Evolutionary conservation across 352 stramenopile genomes (phyloP), one percentile per base, ranked within the genome.

Genomic region (Phytophthora pistaciae): DNA sequence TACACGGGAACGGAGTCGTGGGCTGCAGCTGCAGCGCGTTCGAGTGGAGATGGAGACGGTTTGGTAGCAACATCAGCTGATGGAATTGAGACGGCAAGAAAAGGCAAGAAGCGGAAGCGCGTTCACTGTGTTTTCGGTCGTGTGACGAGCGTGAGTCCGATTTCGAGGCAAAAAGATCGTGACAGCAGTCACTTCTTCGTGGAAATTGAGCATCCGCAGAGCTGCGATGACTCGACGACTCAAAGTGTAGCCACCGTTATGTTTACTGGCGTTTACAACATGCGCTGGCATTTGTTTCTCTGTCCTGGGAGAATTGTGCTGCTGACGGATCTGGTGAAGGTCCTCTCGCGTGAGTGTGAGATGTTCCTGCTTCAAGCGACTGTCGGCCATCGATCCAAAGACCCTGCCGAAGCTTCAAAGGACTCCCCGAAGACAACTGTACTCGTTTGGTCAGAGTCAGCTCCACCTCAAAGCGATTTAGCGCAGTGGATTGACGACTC

Each of bases 321-420:
- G 5, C 1, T 92, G 14, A 90, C 87, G 7, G 82, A 94, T 72
- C 33, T 92, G 16, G 74, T 88, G 21, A 93, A 92, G 56, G 78
- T 94, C 0, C 80, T 80, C 58, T 90, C 84, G 14, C 70, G 80
- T 59, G 85, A 93, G 42, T 87, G 83, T 63, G 74, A 74, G 0
- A 72, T 88, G 49, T 90, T 91, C 64, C 69, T 94, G 50, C 79
- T 94, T 11, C 83, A 92, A 70, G 69, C 74, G 25, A 83, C 76
- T 23, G 53, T 60, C 20, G 38, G 50, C 5, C 36, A 44, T 44
- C 36, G 36, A 44, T 44, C 36, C 2, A 44, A 7, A 29, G n/a
- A 62, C 8, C 14, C 5, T 48, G 16, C 20, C 25, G 14, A 4
- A 3, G 23, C 20, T 58, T 38, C 42, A 46, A 36, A 33, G 3